Conservation (phyloP, 805 yeast genomes). For the Kregervanrija delftensis region DNA sequence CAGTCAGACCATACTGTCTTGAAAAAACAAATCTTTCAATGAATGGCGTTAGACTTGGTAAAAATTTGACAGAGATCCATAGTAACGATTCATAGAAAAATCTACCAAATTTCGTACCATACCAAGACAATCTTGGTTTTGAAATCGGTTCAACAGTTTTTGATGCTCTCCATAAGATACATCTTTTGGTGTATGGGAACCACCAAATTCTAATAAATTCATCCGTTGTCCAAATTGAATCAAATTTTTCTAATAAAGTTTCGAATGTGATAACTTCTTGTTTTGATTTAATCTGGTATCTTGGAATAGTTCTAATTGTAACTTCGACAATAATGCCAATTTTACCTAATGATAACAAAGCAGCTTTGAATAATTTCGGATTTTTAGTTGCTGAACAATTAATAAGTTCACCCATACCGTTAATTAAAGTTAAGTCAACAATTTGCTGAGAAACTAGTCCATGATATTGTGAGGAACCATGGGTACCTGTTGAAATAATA, state of each 20-base stretch:
- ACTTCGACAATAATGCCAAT: constrained; percentile 85
- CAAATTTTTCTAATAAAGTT: constrained; percentile 66
- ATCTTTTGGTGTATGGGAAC: constrained; percentile 87
- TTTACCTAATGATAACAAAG: constrained; percentile 80
- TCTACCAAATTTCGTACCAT: constrained; percentile 76
- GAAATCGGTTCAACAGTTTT: constrained; percentile 62
- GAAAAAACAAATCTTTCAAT: constrained; percentile 81
- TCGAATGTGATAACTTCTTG: constrained; percentile 80
- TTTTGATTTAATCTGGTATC: constrained; percentile 69
- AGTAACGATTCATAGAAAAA: constrained; percentile 71
- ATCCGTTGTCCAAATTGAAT: constrained; percentile 75
- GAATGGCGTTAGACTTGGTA: constrained; percentile 73
- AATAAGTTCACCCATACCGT: constrained; percentile 68
- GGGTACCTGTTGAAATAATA: constrained; percentile 94
- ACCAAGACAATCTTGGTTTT: constrained; percentile 70
- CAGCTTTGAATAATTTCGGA: constrained; percentile 68
- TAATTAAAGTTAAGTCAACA: constrained; percentile 68
- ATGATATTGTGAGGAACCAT: constrained; percentile 90
- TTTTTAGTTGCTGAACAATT: constrained; percentile 60
- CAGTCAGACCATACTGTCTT: constrained; percentile 75
- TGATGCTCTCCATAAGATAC: constrained; percentile 86
- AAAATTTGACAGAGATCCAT: constrained; percentile 69
- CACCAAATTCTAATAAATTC: constrained; percentile 95
- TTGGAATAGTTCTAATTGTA: constrained; percentile 78
- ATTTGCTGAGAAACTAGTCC: constrained; percentile 86